Percentiles rank a stretch among this genome's conserved stretches.
Evolutionary conservation across 2,329 filamentous ascomycete species (phyloP).

Genomic region (Xylariaceae sp.): DNA sequence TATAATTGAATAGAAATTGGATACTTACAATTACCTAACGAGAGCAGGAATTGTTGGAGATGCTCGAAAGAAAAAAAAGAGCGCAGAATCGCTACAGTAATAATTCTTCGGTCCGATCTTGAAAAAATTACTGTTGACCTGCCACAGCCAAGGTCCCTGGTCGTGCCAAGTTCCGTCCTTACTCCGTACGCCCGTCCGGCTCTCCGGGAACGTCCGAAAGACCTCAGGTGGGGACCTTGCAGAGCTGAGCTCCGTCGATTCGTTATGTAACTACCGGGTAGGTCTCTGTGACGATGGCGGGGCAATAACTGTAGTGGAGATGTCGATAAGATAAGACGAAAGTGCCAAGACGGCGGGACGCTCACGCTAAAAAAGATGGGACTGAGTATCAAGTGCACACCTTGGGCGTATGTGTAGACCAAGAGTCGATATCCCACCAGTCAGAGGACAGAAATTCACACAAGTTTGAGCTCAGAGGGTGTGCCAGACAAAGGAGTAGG

Average conservation of each 20-base stretch:
- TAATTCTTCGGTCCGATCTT: neutral
- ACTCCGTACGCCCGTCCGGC: neutral
- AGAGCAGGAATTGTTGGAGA: slow-evolving; percentile 1
- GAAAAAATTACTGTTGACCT: neutral
- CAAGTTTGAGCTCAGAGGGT: too few species aligned
- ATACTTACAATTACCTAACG: neutral
- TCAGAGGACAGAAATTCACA: too few species aligned
- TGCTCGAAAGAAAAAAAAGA: neutral
- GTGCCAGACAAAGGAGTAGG: too few species aligned
- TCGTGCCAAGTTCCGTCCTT: neutral
- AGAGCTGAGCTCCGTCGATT: neutral
- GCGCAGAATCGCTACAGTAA: neutral
- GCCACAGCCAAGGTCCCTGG: neutral
- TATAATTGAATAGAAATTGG: neutral
- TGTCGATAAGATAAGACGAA: neutral
- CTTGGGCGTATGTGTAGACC: too few species aligned
- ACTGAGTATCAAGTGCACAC: too few species aligned
- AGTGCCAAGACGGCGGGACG: neutral
- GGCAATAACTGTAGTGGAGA: slow-evolving; percentile 2
- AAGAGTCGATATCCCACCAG: too few species aligned
- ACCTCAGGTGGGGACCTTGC: neutral
- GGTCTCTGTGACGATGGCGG: slow-evolving; percentile 9
- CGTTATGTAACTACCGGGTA: neutral
- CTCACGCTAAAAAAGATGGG: neutral
- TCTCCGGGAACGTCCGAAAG: slow-evolving; percentile 16